phyloP scores from a whole-genome alignment of 345 rosid genomes.

The Acer negundo region DNA sequence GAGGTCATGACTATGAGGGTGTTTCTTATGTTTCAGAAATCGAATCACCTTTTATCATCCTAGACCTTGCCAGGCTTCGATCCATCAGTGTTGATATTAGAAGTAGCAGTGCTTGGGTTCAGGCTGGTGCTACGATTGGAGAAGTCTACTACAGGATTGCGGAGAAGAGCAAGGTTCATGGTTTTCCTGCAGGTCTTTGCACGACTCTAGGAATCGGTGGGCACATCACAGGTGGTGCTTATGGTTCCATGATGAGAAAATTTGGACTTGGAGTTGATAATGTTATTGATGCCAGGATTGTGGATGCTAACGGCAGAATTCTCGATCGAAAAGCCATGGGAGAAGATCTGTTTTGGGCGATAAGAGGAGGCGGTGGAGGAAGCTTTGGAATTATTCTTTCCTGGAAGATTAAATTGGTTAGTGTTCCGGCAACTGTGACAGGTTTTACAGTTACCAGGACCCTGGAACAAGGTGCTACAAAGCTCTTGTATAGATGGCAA shows the following conservation, averaged over 20 bases:
- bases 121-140: constrained; percentile 40
- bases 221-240: constrained; percentile 27
- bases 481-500: constrained; percentile 28
- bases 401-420: constrained; percentile 25
- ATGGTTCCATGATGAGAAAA: constrained; percentile 31
- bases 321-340: constrained; percentile 24
- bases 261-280: constrained; percentile 26
- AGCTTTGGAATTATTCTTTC: constrained; percentile 26
- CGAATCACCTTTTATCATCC: constrained; percentile 32
- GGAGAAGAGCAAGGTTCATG: constrained; percentile 24
- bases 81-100: constrained; percentile 25
- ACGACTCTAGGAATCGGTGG: constrained; percentile 35
- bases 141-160: constrained; percentile 37
- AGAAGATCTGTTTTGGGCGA: constrained; percentile 33
- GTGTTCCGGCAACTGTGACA: constrained; percentile 27
- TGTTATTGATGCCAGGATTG: constrained; percentile 24
- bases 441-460: constrained; percentile 26
- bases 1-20: constrained; percentile 44
- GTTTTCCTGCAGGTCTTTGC: constrained; percentile 37
- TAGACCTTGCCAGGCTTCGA: constrained; percentile 36
- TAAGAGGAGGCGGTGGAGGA: constrained; percentile 28
- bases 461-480: constrained; percentile 28
- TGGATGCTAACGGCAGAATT: constrained; percentile 21
- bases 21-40: constrained; percentile 33
- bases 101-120: constrained; percentile 35